These are phyloP conservation scores for Brachypodium distachyon DNA, from an alignment of 202 grass and related monocot genomes.

Conservation along the genomic window DNA sequence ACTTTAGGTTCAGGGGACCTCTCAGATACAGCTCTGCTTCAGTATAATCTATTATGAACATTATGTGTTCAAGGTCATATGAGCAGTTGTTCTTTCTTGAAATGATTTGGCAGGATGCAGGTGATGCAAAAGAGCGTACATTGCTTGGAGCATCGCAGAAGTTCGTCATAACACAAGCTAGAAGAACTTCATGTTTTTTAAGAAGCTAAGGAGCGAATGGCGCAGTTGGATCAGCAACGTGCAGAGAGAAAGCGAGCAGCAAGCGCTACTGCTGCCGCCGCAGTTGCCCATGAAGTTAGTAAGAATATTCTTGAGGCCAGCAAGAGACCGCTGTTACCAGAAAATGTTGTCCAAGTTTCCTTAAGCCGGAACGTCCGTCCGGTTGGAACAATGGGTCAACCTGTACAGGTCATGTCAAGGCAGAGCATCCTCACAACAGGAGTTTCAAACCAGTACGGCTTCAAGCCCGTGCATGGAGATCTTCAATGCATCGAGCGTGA, in stretches of 20 bases:
- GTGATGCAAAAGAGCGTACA: constrained; percentile 30
- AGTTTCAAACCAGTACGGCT: constrained; percentile 4
- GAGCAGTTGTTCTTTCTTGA: background rate
- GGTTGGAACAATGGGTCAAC: background rate
- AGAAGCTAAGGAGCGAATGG: constrained; percentile 25
- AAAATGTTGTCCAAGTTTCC: constrained; percentile 4
- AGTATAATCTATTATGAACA: background rate
- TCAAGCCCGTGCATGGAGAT: constrained; percentile 10
- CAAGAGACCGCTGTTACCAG: constrained; percentile 10
- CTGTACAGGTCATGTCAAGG: background rate
- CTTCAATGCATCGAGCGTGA: too few relatives aligned
- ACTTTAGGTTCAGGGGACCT: background rate
- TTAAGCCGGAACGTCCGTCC: background rate
- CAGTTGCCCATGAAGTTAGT: constrained; percentile 19
- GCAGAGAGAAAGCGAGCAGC: constrained; percentile 26
- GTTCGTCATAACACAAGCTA: constrained; percentile 32
- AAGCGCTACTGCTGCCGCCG: background rate
- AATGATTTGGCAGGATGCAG: constrained; percentile 8
- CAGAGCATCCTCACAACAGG: background rate
- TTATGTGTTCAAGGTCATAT: background rate
- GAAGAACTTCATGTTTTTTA: constrained; percentile 28
- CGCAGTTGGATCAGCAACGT: constrained; percentile 21
- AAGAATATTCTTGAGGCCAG: constrained; percentile 19
- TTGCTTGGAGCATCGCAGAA: constrained; percentile 32
- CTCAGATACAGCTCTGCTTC: constrained; percentile 23